Percentiles rank a stretch among this genome's conserved stretches.
Conservation (phyloP, 2,329 filamentous ascomycete species). For the Graphilbum sp. region DNA sequence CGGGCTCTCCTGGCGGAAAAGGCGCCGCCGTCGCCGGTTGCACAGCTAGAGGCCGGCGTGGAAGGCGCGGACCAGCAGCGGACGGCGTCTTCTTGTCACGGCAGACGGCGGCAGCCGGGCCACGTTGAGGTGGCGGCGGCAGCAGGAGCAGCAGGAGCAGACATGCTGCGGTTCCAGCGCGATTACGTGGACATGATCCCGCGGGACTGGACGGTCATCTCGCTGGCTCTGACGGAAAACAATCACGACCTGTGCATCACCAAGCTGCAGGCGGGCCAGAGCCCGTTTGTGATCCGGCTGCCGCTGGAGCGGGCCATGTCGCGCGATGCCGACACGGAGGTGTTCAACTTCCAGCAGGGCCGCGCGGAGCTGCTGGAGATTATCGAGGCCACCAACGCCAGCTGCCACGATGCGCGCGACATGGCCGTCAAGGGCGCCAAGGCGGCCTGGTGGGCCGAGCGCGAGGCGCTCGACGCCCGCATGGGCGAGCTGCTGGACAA, state of each 20-base stretch:
- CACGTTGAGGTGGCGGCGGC: constrained; percentile 17
- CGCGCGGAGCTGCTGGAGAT: constrained; percentile 69
- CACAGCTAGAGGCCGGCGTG: constrained; percentile 9
- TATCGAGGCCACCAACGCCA: constrained; percentile 65
- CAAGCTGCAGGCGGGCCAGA: constrained; percentile 58
- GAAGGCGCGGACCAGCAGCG: too few relatives aligned
- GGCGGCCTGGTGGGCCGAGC: constrained; percentile 76
- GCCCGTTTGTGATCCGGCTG: constrained; percentile 73
- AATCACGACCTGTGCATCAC: constrained; percentile 75
- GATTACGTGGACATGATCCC: constrained; percentile 81
- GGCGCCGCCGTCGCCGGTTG: constrained; percentile 22
- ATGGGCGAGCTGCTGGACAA: constrained; percentile 66
- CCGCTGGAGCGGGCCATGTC: constrained; percentile 71
- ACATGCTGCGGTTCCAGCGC: constrained; percentile 52
- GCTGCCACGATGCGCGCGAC: constrained; percentile 56
- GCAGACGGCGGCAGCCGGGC: not conserved
- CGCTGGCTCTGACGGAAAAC: constrained; percentile 67
- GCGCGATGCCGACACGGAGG: constrained; percentile 49
- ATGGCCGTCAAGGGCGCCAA: constrained; percentile 61
- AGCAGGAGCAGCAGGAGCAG: constrained; percentile 19
- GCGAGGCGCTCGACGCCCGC: constrained; percentile 62
- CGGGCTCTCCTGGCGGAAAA: constrained; percentile 34
- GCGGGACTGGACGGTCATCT: constrained; percentile 67
- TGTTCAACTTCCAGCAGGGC: constrained; percentile 72
- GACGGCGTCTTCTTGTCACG: not conserved